phyloP scores from a whole-genome alignment of 2,329 filamentous ascomycete species.

The Acephala macrosclerotiorum region DNA sequence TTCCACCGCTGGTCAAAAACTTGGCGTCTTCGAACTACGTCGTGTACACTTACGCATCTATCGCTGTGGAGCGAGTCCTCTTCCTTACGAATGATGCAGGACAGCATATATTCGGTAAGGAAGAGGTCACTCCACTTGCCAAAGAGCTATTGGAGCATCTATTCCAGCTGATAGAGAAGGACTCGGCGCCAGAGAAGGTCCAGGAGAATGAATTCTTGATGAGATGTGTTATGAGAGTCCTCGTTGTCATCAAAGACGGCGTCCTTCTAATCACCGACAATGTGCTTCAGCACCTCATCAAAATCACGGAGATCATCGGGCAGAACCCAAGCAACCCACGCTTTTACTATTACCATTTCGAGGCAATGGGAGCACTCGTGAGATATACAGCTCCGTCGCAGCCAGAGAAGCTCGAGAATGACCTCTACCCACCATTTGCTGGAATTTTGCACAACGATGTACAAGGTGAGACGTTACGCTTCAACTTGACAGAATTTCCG shows the following conservation, averaged over 20 bases:
- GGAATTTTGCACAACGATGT: conserved; percentile 82
- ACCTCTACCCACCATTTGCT: conserved; percentile 85
- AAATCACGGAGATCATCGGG: conserved; percentile 90
- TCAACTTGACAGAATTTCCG: background rate
- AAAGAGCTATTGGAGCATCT: conserved; percentile 89
- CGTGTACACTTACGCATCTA: conserved; percentile 96
- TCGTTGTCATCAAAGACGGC: conserved; percentile 91
- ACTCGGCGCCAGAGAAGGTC: conserved; percentile 85
- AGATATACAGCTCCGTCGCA: conserved; percentile 73
- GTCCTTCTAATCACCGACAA: conserved; percentile 76
- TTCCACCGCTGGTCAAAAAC: conserved; percentile 90
- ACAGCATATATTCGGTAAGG: conserved; percentile 79
- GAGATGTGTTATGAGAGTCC: conserved; percentile 97
- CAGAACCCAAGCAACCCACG: conserved; percentile 95
- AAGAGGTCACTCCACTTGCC: conserved; percentile 80
- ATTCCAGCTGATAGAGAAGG: conserved; percentile 89
- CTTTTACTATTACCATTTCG: conserved; percentile 99
- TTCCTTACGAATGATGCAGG: conserved; percentile 81
- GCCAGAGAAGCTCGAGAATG: conserved; percentile 77
- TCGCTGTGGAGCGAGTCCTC: conserved; percentile 92
- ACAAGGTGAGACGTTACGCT: conserved; percentile 61
- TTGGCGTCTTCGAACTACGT: conserved; percentile 91
- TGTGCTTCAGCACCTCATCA: conserved; percentile 84
- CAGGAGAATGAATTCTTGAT: conserved; percentile 99
- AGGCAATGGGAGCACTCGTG: conserved; percentile 89